Conservation (phyloP, 345 rosid genomes). For the Eucalyptus regnans region DNA sequence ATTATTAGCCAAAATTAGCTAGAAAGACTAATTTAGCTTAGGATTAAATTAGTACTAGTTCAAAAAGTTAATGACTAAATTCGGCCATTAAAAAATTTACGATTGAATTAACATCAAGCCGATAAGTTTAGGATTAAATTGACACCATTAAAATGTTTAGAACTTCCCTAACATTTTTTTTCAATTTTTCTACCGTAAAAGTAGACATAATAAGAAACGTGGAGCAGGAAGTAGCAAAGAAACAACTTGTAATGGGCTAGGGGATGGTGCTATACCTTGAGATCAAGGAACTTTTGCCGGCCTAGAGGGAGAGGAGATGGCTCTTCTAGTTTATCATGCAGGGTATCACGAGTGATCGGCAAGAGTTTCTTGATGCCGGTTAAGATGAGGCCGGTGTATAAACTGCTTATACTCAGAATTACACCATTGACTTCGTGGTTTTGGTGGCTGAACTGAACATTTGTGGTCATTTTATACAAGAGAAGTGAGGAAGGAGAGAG, state of each 20-base stretch:
- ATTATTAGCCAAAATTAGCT: no score
- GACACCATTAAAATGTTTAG: no score
- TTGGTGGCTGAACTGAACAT: neutral
- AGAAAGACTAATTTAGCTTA: no score
- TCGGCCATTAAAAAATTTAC: no score
- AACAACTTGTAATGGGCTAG: neutral
- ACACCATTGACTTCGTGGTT: neutral
- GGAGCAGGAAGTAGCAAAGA: neutral
- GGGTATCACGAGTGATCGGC: neutral
- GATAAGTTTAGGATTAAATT: no score
- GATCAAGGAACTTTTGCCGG: neutral
- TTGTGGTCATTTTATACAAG: neutral
- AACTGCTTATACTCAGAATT: neutral
- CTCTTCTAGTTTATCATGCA: neutral
- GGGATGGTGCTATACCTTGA: neutral
- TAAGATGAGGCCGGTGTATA: neutral
- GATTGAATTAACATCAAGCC: no score
- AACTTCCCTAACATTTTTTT: no score
- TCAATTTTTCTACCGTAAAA: neutral
- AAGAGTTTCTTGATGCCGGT: neutral
- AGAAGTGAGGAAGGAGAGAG: neutral
- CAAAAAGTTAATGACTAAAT: no score
- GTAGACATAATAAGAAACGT: neutral
- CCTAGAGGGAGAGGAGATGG: neutral
- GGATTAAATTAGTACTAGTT: no score